These are phyloP conservation scores for Saitozyma podzolica DNA, from an alignment of 768 basidiomycete genomes.

Conservation along the genomic window DNA sequence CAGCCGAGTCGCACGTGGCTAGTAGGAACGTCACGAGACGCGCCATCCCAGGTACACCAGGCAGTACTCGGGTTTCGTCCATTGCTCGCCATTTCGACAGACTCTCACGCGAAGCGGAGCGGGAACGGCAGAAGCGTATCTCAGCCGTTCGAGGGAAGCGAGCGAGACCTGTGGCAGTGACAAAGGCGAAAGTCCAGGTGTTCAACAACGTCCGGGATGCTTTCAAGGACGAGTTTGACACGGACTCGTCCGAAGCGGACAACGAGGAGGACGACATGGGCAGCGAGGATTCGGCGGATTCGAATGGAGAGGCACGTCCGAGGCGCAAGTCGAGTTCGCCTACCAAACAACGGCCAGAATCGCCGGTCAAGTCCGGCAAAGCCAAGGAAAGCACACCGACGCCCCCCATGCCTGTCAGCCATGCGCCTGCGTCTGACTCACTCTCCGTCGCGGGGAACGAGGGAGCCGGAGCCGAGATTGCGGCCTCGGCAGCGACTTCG, in stretches of 20 bases:
- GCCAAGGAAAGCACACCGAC: not conserved
- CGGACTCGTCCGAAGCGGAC: conserved; percentile 61
- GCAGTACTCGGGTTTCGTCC: conserved; percentile 68
- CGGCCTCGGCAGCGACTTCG: conserved; percentile 19
- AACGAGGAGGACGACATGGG: conserved; percentile 65
- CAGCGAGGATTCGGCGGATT: conserved; percentile 41
- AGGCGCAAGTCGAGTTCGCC: conserved; percentile 25
- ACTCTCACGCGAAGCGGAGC: conserved; percentile 64
- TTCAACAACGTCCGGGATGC: conserved; percentile 88
- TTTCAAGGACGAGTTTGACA: conserved; percentile 70
- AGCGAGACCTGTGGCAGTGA: conserved; percentile 84
- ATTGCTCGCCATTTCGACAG: conserved; percentile 90
- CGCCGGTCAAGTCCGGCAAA: conserved; percentile 5
- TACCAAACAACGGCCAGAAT: conserved; percentile 15
- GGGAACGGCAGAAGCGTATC: conserved; percentile 61
- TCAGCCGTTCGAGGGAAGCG: conserved; percentile 81
- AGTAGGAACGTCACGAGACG: conserved; percentile 3
- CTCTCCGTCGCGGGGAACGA: not conserved
- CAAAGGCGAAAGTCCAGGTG: conserved; percentile 82
- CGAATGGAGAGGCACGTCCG: conserved; percentile 13
- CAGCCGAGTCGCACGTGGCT: not conserved
- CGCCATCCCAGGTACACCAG: conserved; percentile 7
- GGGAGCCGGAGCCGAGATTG: not conserved
- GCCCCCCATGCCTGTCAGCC: conserved; percentile 1
- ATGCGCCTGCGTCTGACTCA: not conserved